Percentiles rank a stretch among this genome's conserved stretches.
Evolutionary conservation across 1,284 basidiomycete genomes (phyloP).

Genomic region (Spongispora temasekensis): DNA sequence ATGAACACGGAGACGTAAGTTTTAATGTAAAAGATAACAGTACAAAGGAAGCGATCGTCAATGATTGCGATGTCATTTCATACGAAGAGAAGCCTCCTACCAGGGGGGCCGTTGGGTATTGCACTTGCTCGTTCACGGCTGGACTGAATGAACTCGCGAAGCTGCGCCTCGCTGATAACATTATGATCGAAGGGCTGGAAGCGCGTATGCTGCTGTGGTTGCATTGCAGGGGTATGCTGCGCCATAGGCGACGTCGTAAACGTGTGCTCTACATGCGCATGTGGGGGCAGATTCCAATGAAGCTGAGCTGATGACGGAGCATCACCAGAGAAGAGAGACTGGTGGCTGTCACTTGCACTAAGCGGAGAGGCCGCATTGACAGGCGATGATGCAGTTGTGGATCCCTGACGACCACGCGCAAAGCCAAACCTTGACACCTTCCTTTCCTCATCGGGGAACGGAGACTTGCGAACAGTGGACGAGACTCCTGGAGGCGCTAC

Average conservation of each 20-base stretch:
- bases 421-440: conserved; percentile 84
- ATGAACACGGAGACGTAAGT: conserved; percentile 11
- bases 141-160: conserved; percentile 70
- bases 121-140: conserved; percentile 56
- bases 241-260: conserved; percentile 49
- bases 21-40: conserved; percentile 18
- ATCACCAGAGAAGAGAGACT: conserved; percentile 47
- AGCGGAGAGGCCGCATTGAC: conserved; percentile 59
- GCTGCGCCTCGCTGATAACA: conserved; percentile 65
- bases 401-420: conserved; percentile 69
- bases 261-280: conserved; percentile 48
- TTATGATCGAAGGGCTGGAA: conserved; percentile 60
- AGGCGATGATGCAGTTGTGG: conserved; percentile 60
- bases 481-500: conserved; percentile 14
- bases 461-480: conserved; percentile 28
- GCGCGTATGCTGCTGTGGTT: conserved; percentile 40
- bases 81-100: conserved; percentile 51
- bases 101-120: conserved; percentile 40
- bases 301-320: conserved; percentile 40
- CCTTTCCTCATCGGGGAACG: conserved; percentile 58
- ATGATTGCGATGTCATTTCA: conserved; percentile 35
- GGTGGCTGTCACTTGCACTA: conserved; percentile 50
- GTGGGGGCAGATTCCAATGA: conserved; percentile 50
- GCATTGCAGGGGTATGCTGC: conserved; percentile 47
- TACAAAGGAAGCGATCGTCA: conserved; percentile 37